phyloP scores from a whole-genome alignment of 176 grass and related monocot species.

The Coix lacrymajobi region DNA sequence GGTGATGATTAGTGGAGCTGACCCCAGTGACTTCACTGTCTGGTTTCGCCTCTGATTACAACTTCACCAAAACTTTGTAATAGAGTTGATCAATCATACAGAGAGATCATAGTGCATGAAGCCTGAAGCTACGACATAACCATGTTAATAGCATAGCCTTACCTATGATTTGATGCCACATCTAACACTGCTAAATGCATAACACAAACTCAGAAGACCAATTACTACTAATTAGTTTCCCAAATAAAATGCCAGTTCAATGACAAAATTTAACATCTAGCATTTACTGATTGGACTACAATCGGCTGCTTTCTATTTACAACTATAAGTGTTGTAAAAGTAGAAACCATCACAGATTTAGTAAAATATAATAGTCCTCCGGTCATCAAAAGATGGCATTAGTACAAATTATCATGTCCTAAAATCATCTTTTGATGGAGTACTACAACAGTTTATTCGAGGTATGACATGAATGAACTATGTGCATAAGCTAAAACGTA shows the following conservation, averaged over 20 bases:
- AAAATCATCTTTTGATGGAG: not conserved
- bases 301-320: not conserved
- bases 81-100: not conserved
- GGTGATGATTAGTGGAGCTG: too few relatives aligned
- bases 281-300: not conserved
- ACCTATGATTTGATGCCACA: not conserved
- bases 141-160: not conserved
- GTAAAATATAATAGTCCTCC: not conserved
- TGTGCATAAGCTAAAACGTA: not conserved
- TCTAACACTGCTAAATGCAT: not conserved
- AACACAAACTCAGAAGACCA: not conserved
- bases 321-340: too few relatives aligned
- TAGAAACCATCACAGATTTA: not conserved
- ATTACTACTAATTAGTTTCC: not conserved
- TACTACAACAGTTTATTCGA: not conserved
- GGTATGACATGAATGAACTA: not conserved
- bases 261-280: not conserved
- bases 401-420: not conserved
- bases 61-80: not conserved
- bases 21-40: too few relatives aligned
- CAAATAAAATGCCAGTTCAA: not conserved
- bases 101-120: not conserved
- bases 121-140: not conserved
- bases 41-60: too few relatives aligned
- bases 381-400: too few relatives aligned